These are phyloP conservation scores for Salisapilia sapeloensis DNA, from an alignment of 352 stramenopile genomes.

Conservation along the genomic window DNA sequence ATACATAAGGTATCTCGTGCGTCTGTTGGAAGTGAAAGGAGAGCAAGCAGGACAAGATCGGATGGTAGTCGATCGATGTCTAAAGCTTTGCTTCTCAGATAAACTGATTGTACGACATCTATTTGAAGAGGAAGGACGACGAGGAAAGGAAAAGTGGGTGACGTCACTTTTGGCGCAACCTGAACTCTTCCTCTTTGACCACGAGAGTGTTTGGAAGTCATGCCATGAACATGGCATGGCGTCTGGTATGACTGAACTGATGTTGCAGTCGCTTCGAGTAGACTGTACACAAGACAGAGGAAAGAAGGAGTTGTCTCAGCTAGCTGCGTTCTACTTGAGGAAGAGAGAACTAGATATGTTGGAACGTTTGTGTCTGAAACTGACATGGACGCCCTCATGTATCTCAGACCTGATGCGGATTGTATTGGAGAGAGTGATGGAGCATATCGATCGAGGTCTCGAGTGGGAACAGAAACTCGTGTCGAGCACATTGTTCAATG, in stretches of 20 bases:
- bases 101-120: conserved; percentile 20
- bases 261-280: conserved; percentile 15
- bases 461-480: not conserved
- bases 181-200: conserved; percentile 23
- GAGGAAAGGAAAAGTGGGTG: conserved; percentile 14
- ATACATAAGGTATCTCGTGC: conserved; percentile 57
- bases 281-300: conserved; percentile 6
- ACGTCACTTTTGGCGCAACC: conserved; percentile 28
- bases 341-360: conserved; percentile 20
- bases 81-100: conserved; percentile 41
- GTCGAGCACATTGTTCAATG: too few relatives aligned
- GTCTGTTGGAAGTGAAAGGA: conserved; percentile 29
- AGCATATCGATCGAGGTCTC: not conserved
- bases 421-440: not conserved
- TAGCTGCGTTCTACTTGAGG: conserved; percentile 23
- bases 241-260: conserved; percentile 27
- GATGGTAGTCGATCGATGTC: conserved; percentile 35
- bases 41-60: conserved; percentile 20
- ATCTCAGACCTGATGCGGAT: not conserved
- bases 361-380: conserved; percentile 16
- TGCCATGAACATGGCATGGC: conserved; percentile 28
- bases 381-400: too few relatives aligned
- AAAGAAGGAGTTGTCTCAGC: conserved; percentile 16
- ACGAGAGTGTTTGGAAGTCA: conserved; percentile 32
- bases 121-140: conserved; percentile 20